Conservation (phyloP, 495 filamentous ascomycete species). For the Cladorrhinum samala region DNA sequence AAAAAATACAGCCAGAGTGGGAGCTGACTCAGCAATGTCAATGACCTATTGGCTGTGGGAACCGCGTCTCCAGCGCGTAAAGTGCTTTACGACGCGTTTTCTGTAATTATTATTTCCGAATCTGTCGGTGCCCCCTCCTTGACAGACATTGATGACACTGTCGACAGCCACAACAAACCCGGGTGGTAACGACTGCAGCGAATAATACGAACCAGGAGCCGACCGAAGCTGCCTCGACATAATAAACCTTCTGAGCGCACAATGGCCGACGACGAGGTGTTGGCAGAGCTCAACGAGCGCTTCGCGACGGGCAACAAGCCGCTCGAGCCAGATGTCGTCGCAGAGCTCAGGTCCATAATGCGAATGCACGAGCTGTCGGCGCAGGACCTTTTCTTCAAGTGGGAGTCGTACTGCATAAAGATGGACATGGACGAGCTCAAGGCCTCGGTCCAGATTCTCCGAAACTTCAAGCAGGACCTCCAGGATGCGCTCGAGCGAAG, state of each 20-base stretch:
- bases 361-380: conserved; percentile 67
- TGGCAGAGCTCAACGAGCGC: conserved; percentile 59
- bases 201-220: no score
- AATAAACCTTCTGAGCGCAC: no score
- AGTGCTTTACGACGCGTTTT: conserved; percentile 17
- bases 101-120: neutral
- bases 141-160: no score
- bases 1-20: no score
- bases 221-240: no score
- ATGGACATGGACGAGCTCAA: conserved; percentile 71
- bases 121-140: no score
- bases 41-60: neutral
- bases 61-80: conserved; percentile 21
- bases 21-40: neutral
- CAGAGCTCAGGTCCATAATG: conserved; percentile 78
- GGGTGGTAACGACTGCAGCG: no score
- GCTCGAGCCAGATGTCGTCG: conserved; percentile 63
- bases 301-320: conserved; percentile 50
- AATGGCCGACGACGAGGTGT: conserved; percentile 49
- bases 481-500: conserved; percentile 74
- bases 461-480: conserved; percentile 76
- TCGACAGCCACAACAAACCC: no score
- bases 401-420: conserved; percentile 94
- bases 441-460: conserved; percentile 59
- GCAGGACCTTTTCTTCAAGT: conserved; percentile 92